Evolutionary conservation across 129 eudicot genomes (phyloP).

Genomic region (Apium graveolens): DNA sequence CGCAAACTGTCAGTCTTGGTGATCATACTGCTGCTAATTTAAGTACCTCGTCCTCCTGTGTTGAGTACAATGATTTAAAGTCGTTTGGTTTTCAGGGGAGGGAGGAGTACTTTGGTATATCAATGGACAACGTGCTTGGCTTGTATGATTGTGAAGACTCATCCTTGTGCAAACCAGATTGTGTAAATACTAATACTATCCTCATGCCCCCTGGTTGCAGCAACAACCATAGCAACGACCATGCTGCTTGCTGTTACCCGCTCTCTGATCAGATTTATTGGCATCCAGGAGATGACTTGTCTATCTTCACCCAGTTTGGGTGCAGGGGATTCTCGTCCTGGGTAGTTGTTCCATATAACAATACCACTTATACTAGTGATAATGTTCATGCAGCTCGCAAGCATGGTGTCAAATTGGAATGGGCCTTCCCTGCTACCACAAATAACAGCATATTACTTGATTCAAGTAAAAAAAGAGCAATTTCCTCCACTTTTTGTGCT

Average conservation of each 20-base stretch:
- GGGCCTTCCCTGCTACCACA: slow-evolving; percentile 51
- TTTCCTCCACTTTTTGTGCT: slow-evolving; percentile 28
- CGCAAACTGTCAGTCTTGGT: slow-evolving; percentile 22
- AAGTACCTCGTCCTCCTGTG: slow-evolving; percentile 13
- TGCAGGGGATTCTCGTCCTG: slow-evolving; percentile 84
- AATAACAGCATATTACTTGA: neutral
- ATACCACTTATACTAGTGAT: neutral
- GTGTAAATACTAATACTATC: slow-evolving; percentile 18
- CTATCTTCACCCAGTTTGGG: slow-evolving; percentile 48
- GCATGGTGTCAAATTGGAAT: slow-evolving; percentile 72
- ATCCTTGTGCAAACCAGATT: slow-evolving; percentile 54
- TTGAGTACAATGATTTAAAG: slow-evolving; percentile 45
- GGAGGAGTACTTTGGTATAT: slow-evolving; percentile 45
- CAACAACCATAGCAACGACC: slow-evolving; percentile 23
- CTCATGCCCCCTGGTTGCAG: slow-evolving; percentile 24
- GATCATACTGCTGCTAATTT: slow-evolving; percentile 3
- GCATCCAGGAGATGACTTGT: slow-evolving; percentile 46
- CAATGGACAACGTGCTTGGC: slow-evolving; percentile 65
- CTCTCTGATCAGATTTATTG: slow-evolving; percentile 57
- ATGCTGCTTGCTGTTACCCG: slow-evolving; percentile 63
- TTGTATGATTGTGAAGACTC: slow-evolving; percentile 90
- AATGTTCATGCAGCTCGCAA: slow-evolving; percentile 15
- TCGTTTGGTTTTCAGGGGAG: slow-evolving; percentile 46
- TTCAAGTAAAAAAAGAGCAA: neutral
- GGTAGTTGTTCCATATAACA: slow-evolving; percentile 37